Conservation (phyloP, 148 eudicot species). For the Arbutus unedo region DNA sequence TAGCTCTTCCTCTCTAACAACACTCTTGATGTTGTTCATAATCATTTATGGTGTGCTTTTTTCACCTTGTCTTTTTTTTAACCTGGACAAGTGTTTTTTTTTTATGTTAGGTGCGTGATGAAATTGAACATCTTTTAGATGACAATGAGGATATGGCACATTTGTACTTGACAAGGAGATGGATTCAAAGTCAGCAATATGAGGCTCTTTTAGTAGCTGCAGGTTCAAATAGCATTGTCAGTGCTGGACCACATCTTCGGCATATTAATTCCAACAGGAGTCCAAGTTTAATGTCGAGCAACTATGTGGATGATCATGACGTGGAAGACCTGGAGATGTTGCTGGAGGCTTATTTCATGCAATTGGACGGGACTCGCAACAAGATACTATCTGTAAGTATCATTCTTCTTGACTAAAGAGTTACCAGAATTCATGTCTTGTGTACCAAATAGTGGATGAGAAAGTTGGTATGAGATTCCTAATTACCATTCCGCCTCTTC, state of each 20-base stretch:
- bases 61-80: not conserved
- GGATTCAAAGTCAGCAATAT: conserved; percentile 76
- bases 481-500: not conserved
- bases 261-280: conserved; percentile 68
- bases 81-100: not conserved
- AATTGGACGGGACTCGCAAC: conserved; percentile 88
- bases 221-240: conserved; percentile 47
- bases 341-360: conserved; percentile 95
- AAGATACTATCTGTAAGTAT: conserved; percentile 85
- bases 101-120: conserved; percentile 78
- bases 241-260: conserved; percentile 33
- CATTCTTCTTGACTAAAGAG: too few relatives aligned
- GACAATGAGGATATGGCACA: conserved; percentile 97
- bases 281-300: conserved; percentile 68
- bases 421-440: not conserved
- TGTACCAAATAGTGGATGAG: not conserved
- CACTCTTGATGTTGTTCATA: not conserved
- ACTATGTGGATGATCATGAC: conserved; percentile 51
- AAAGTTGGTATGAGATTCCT: not conserved
- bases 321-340: conserved; percentile 97
- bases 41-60: not conserved
- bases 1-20: not conserved
- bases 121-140: conserved; percentile 95
- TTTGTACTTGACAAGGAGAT: conserved; percentile 80
- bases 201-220: conserved; percentile 51